A percentile compares a stretch with the other conserved stretches of the same genome.
Conservation (phyloP, 2,329 filamentous ascomycete species). For the Botrytis hyacinthi region DNA sequence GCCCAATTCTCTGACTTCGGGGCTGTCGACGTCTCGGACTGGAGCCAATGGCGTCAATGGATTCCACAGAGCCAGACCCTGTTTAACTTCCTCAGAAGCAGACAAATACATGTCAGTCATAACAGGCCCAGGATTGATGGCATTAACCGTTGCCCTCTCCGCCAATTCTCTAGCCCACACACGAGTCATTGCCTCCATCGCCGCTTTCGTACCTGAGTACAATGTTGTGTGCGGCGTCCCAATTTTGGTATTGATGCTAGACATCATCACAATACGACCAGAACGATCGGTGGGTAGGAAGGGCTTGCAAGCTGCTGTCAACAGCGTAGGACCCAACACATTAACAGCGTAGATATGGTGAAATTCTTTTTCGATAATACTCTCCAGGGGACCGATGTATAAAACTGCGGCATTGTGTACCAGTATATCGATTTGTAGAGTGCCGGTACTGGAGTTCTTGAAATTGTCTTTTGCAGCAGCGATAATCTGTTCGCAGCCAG, state of each 20-base stretch:
- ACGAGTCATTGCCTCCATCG: slow-evolving; percentile 62
- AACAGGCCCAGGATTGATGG: slow-evolving; percentile 18
- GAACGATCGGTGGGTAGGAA: slow-evolving; percentile 66
- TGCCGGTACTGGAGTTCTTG: slow-evolving; percentile 41
- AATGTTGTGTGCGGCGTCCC: slow-evolving; percentile 56
- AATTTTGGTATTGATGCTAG: slow-evolving; percentile 53
- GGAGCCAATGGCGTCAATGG: slow-evolving; percentile 37
- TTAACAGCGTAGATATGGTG: slow-evolving; percentile 71
- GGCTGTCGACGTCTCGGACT: slow-evolving; percentile 15
- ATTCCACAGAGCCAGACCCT: slow-evolving; percentile 58
- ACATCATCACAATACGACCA: slow-evolving; percentile 60
- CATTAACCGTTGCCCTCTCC: slow-evolving; percentile 11
- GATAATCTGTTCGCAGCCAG: slow-evolving; percentile 58
- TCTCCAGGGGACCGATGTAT: slow-evolving; percentile 61
- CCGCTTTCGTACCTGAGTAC: slow-evolving; percentile 63
- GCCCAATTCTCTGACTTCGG: slow-evolving; percentile 19
- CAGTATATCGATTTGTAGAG: slow-evolving; percentile 72
- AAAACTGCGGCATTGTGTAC: slow-evolving; percentile 78
- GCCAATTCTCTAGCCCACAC: slow-evolving; percentile 17
- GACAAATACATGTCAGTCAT: slow-evolving; percentile 22
- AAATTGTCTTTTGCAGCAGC: slow-evolving; percentile 45
- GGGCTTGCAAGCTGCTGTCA: slow-evolving; percentile 68
- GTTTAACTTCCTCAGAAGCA: slow-evolving; percentile 56
- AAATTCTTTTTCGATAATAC: slow-evolving; percentile 64
- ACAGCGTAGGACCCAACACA: slow-evolving; percentile 72